These are phyloP conservation scores for Podospora pseudopauciseta DNA, from an alignment of 495 filamentous ascomycete species.

Conservation along the genomic window DNA sequence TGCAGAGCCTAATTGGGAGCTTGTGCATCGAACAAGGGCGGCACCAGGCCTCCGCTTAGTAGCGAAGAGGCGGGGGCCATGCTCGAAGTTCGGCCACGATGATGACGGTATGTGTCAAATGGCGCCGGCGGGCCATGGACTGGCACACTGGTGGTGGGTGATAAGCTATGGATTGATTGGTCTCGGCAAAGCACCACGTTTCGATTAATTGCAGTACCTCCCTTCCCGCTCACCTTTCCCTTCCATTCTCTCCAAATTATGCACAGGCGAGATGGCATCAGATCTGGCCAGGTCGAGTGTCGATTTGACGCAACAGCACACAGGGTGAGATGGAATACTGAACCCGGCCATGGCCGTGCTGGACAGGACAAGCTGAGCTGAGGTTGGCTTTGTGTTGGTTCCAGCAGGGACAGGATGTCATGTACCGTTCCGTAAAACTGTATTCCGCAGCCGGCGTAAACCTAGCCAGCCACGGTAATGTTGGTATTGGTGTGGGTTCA, in stretches of 20 bases:
- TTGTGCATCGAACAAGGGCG: conserved; percentile 1
- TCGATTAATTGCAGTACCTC: conserved; percentile 11
- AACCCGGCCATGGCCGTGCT: too few species aligned
- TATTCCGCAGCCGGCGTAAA: background rate
- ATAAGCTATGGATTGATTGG: background rate
- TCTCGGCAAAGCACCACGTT: conserved; percentile 8
- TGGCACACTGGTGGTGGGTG: conserved; percentile 1
- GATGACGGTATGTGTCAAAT: conserved; percentile 25
- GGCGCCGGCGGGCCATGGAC: conserved; percentile 9
- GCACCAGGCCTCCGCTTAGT: background rate
- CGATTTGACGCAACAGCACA: background rate
- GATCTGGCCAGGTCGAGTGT: background rate
- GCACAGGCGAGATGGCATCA: background rate
- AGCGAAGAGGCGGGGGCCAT: background rate
- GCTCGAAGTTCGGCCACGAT: conserved; percentile 1
- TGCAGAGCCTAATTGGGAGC: conserved; percentile 9
- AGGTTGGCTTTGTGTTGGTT: background rate
- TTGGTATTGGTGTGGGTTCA: conserved; percentile 12
- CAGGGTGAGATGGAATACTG: too few species aligned
- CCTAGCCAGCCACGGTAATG: conserved; percentile 6
- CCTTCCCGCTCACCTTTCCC: conserved; percentile 2
- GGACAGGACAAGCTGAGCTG: background rate
- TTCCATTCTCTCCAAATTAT: conserved; percentile 2
- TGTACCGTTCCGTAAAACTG: conserved; percentile 9
- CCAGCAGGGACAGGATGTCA: background rate